Conservation (phyloP, 345 rosid genomes). For the Corchorus capsularis region DNA sequence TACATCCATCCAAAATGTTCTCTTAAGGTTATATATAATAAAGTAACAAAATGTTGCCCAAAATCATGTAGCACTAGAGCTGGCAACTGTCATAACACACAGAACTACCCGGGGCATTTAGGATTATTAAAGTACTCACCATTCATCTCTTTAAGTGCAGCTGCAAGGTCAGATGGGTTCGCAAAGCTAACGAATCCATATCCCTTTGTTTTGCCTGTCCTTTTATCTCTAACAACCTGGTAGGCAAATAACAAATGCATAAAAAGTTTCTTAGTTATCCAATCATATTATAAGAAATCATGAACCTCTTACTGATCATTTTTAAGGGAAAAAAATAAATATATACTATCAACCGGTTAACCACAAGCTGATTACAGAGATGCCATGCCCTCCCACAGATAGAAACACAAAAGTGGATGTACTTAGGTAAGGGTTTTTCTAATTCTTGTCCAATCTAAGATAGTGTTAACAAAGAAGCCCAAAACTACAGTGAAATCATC, state of each 20-base stretch:
- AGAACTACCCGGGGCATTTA: background rate
- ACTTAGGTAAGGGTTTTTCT: background rate
- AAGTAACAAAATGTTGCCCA: background rate
- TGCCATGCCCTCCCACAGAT: background rate
- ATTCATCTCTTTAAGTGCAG: slow-evolving; percentile 92
- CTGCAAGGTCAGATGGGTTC: slow-evolving; percentile 85
- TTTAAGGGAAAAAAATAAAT: background rate
- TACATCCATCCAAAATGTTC: background rate
- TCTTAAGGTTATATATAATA: background rate
- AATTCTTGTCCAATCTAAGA: no score
- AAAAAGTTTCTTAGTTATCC: background rate
- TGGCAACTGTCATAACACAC: background rate
- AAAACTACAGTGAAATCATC: background rate
- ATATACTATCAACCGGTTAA: background rate
- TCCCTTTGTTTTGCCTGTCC: slow-evolving; percentile 98
- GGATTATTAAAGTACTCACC: slow-evolving; percentile 41
- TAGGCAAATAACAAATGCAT: slow-evolving; percentile 1
- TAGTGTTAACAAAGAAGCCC: background rate
- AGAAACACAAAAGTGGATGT: background rate
- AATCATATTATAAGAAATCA: background rate
- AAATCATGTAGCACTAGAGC: background rate
- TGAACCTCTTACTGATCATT: background rate
- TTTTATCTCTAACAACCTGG: slow-evolving; percentile 95
- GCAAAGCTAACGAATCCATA: slow-evolving; percentile 97
- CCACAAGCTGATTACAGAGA: background rate